Percentiles rank a stretch among this genome's conserved stretches.
Evolutionary conservation across 768 basidiomycete species (phyloP).

Genomic region (Strobilomyces dryophilus): DNA sequence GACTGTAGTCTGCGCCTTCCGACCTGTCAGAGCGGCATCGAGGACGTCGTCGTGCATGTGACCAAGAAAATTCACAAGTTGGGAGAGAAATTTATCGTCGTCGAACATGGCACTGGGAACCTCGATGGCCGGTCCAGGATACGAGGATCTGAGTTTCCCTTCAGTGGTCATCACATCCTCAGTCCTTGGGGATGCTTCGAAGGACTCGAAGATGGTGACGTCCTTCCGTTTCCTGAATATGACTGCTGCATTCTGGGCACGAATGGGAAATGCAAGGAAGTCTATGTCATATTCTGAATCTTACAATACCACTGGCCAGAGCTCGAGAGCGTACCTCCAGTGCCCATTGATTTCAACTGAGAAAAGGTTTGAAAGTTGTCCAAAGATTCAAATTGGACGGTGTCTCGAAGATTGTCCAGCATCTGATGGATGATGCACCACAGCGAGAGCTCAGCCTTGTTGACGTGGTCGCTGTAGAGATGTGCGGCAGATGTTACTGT

Average conservation of each 20-base stretch:
- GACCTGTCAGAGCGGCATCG: conserved; percentile 14
- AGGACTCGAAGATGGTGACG: conserved; percentile 39
- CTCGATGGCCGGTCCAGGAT: conserved; percentile 41
- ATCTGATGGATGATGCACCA: neutral
- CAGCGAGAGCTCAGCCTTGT: neutral
- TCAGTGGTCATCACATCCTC: conserved; percentile 22
- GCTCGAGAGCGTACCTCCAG: neutral
- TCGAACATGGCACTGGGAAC: conserved; percentile 30
- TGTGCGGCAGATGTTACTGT: neutral
- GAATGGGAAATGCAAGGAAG: conserved; percentile 26
- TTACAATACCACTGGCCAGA: neutral
- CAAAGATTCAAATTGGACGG: neutral
- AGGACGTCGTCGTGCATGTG: conserved; percentile 32
- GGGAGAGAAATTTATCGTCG: conserved; percentile 28
- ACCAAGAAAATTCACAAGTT: conserved; percentile 37
- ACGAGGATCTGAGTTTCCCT: conserved; percentile 42
- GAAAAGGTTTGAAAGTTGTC: neutral
- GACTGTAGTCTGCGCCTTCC: conserved; percentile 5
- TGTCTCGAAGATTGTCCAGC: neutral
- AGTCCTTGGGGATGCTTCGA: conserved; percentile 37
- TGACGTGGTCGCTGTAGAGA: neutral
- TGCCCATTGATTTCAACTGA: neutral
- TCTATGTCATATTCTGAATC: conserved; percentile 24
- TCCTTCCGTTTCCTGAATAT: conserved; percentile 30
- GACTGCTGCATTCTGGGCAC: conserved; percentile 38